Evolutionary conservation across 768 basidiomycete genomes (phyloP), one percentile per base, ranked within the genome.

Genomic region (Pleurotus tuber-regium): DNA sequence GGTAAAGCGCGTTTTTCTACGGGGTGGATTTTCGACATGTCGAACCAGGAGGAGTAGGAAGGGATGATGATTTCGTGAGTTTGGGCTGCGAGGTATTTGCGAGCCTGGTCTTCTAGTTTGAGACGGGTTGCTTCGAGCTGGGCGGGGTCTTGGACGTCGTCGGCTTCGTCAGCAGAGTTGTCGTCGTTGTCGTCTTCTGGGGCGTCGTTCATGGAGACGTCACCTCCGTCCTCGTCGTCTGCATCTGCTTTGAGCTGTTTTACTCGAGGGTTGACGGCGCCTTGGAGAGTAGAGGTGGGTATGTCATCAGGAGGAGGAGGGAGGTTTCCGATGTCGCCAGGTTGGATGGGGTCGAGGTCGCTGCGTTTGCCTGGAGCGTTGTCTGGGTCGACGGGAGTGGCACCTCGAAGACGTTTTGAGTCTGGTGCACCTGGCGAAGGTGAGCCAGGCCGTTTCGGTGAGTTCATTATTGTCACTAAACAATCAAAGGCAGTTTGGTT

Each of bases 11-110:
- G 84, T 40, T 86, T 82, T 69, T 99, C 97, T 54, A 98, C 88
- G 8, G 89, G 82, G 61, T 97, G 91, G 51, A 99, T 88, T 65
- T 89, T 85, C 51, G 89, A 82, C 84, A 98, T 92, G 69, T 92
- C 88, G 72, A 98, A 99, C 97, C 97, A 98, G 14, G 93, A 89
- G 6, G 94, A 87, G 66, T 98, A 98, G 21, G 93, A 96, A 6
- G 97, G 97, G 44, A 99, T 90, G 63, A 99, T 84, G 64, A 99
- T 84, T 60, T 96, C 92, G 71, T 98, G 96, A 1, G 93, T 96
- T 69, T 99, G 97, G 0, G 92, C 90, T 0, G 95, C 94, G 38
- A 99, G 89, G 66, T 98, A 98, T 61, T 95, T 92, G 50, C 86
- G 85, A 47, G 87, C 94, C 66, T 88, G 92, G 61, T 89, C 90